Base-by-base conservation (phyloP, 768 basidiomycete genomes). In the Boletus rubroflammeus region DNA sequence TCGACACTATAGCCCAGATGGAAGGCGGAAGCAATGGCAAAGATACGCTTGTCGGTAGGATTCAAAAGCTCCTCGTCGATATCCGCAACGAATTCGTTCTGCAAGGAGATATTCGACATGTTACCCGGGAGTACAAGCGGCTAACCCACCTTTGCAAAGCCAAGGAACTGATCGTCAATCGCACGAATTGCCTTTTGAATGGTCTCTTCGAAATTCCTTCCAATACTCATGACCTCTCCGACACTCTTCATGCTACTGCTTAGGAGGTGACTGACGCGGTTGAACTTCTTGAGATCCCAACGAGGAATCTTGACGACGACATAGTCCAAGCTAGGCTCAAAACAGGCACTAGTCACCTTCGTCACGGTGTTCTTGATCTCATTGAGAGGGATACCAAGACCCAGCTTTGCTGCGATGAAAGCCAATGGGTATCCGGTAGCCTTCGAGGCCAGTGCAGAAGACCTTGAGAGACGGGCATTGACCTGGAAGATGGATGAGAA, bases 201-300 rank as follows among this genome's bases (percentile, higher is more conserved):
- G 1, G 95, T 98, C 78, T 99, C 96, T 71, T 98, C 96, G 66
- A 99, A 99, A 5, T 94, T 97, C 62, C 96, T 79, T 14, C 96
- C 96, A 61, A 99, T 98, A 62, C 91, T 93, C 97, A 99, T 99
- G 53, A 99, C 96, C 73, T 99, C 96, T 26, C 96, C 96, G 8
- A 99, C 96, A 63, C 90, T 93, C 81, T 98, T 98, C 96, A 99
- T 98, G 73, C 90, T 93, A 62, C 89, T 92, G 72, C 92, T 93
- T 46, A 99, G 76, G 38, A 90, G 78, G 54, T 88, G 83, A 69
- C 91, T 94, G 65, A 99, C 96, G 43, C 96, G 85, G 64, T 65
- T 93, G 76, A 99, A 99, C 80, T 99, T 99, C 74, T 95, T 95
- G 67, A 98, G 76, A 73, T 99, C 97, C 96, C 96, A 99, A 59